Evolutionary conservation across 73 alveolate species (phyloP).

Genomic region (Paramecium caudatum): DNA sequence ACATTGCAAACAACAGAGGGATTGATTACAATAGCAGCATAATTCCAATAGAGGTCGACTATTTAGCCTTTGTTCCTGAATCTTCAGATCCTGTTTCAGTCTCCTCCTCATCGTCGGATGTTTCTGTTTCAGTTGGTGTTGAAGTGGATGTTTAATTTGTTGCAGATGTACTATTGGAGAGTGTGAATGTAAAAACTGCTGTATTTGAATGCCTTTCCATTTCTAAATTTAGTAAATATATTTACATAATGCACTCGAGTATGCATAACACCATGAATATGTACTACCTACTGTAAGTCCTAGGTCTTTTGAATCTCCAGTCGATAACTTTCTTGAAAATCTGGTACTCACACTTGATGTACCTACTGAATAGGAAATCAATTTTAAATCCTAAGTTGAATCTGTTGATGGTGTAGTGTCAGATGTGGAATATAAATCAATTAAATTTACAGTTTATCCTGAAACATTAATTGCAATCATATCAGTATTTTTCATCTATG

Average conservation of each 20-base stretch:
- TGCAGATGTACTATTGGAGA: background rate
- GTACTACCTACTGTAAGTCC: background rate
- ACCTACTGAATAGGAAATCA: slow-evolving; percentile 30
- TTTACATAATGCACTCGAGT: slow-evolving; percentile 20
- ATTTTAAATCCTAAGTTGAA: background rate
- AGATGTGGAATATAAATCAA: slow-evolving; percentile 15
- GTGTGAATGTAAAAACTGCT: slow-evolving; percentile 1
- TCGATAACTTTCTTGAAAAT: slow-evolving; percentile 31
- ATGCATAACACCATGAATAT: slow-evolving; percentile 24
- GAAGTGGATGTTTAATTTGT: background rate
- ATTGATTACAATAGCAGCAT: too few relatives aligned
- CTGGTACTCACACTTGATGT: background rate
- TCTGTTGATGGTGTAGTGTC: slow-evolving; percentile 6
- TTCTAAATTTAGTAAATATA: background rate
- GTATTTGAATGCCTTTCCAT: background rate
- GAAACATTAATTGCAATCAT: background rate
- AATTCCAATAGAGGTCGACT: too few relatives aligned
- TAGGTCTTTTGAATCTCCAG: slow-evolving; percentile 58
- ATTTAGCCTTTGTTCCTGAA: too few relatives aligned
- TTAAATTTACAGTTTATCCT: background rate
- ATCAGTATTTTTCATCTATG: slow-evolving; percentile 38
- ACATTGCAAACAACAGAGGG: too few relatives aligned
- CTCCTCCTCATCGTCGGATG: too few relatives aligned
- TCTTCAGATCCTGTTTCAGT: too few relatives aligned
- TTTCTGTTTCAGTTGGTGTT: background rate